Conservation (phyloP, 257 asterid genomes). For the Nicotiana attenuata region DNA sequence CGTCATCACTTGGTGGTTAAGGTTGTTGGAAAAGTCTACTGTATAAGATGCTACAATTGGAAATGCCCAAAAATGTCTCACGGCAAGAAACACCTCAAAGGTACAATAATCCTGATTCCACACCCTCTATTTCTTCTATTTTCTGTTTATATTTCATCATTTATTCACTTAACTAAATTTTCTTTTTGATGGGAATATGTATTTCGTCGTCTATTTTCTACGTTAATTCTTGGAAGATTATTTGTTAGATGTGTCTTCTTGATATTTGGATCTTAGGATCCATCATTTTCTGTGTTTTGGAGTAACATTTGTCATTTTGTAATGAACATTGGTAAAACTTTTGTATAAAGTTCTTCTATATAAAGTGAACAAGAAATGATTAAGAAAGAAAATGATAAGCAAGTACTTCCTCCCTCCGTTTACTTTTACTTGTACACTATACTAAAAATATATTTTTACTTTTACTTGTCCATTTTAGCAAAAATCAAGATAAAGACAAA, state of each 20-base stretch:
- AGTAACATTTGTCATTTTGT: too few species aligned
- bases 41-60: constrained; percentile 23
- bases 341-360: too few species aligned
- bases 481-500: too few species aligned
- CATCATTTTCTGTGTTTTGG: too few species aligned
- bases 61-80: constrained; percentile 21
- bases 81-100: constrained; percentile 24
- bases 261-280: background rate
- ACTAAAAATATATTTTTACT: too few species aligned
- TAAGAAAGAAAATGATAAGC: too few species aligned
- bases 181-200: background rate
- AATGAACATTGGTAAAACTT: too few species aligned
- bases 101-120: constrained; percentile 9
- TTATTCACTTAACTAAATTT: background rate
- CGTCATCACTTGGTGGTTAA: constrained; percentile 12
- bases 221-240: background rate
- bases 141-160: background rate
- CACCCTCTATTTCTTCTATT: background rate
- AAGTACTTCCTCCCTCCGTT: too few species aligned
- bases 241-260: background rate
- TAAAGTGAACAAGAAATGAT: too few species aligned
- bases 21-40: constrained; percentile 26
- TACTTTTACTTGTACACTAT: too few species aligned
- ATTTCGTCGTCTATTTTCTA: background rate
- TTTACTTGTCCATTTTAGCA: too few species aligned